phyloP scores from a whole-genome alignment of 768 basidiomycete genomes.

The Kwoniella newhampshirensis region DNA sequence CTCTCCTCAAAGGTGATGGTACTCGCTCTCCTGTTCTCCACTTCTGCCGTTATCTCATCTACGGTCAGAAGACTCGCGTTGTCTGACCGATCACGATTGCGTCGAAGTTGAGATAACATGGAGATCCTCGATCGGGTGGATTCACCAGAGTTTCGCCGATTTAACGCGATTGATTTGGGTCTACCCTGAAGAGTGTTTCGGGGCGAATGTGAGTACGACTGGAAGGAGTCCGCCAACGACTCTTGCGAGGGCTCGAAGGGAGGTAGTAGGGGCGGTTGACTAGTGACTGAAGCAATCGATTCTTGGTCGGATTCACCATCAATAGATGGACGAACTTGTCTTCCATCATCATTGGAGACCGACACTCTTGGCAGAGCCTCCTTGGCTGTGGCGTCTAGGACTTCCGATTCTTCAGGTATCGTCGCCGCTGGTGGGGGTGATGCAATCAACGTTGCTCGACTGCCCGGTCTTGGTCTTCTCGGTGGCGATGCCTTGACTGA shows the following conservation, averaged over 20 bases:
- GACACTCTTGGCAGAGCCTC: conserved; percentile 40
- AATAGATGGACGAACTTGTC: conserved; percentile 24
- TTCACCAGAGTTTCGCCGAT: conserved; percentile 40
- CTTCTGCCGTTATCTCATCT: conserved; percentile 95
- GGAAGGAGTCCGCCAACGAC: conserved; percentile 73
- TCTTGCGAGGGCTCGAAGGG: conserved; percentile 58
- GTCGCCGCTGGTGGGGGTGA: conserved; percentile 37
- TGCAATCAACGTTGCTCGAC: conserved; percentile 19
- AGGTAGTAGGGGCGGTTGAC: conserved; percentile 48
- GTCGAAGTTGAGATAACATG: conserved; percentile 44
- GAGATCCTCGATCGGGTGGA: conserved; percentile 63
- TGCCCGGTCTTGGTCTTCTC: conserved; percentile 21
- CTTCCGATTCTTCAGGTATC: conserved; percentile 46
- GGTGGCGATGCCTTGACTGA: conserved; percentile 28
- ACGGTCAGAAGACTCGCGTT: conserved; percentile 91
- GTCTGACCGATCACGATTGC: conserved; percentile 69
- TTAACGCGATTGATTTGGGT: conserved; percentile 56
- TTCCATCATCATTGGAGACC: conserved; percentile 45
- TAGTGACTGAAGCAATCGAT: conserved; percentile 23
- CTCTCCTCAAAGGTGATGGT: conserved; percentile 61
- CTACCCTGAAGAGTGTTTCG: conserved; percentile 30
- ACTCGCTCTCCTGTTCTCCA: conserved; percentile 66
- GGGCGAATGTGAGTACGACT: conserved; percentile 33
- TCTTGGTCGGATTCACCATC: conserved; percentile 38
- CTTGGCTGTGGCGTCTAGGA: conserved; percentile 4